These are phyloP conservation scores for Oryza nivara DNA, from an alignment of 176 grass and related monocot genomes.

Conservation along the genomic window DNA sequence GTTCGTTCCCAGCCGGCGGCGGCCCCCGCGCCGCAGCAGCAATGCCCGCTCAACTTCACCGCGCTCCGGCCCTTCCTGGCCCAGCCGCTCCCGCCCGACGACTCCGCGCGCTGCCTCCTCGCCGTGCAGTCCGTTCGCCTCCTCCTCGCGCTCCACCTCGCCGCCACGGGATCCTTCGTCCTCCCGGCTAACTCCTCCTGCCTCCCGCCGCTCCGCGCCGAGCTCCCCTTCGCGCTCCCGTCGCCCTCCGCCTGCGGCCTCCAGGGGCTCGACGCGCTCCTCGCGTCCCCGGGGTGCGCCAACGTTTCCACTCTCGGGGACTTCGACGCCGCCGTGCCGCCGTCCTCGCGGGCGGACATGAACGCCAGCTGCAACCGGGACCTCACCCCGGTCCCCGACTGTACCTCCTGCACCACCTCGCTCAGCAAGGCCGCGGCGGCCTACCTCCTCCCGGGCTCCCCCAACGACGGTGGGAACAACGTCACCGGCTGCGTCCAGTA, in stretches of 20 bases:
- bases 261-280: conserved; percentile 35
- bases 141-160: conserved; percentile 60
- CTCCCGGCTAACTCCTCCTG: conserved; percentile 43
- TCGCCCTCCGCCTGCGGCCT: conserved; percentile 53
- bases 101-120: conserved; percentile 50
- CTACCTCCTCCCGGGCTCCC: conserved; percentile 52
- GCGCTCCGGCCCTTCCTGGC: conserved; percentile 45
- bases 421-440: conserved; percentile 61
- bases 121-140: conserved; percentile 46
- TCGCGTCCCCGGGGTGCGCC: conserved; percentile 61
- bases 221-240: conserved; percentile 47
- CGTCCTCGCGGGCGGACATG: conserved; percentile 52
- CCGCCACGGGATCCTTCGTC: conserved; percentile 50
- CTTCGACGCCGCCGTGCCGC: conserved; percentile 57
- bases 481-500: conserved; percentile 70
- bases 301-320: conserved; percentile 60
- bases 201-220: conserved; percentile 40
- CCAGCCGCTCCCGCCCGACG: conserved; percentile 12
- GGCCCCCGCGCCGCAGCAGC: background rate
- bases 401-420: conserved; percentile 68
- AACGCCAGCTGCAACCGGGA: conserved; percentile 60
- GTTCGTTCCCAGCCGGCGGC: conserved; percentile 22
- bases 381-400: conserved; percentile 50
- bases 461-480: conserved; percentile 30
- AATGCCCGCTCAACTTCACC: conserved; percentile 83